These are phyloP conservation scores for Neospora caninum DNA, from an alignment of 169 alveolate genomes.

Conservation along the genomic window DNA sequence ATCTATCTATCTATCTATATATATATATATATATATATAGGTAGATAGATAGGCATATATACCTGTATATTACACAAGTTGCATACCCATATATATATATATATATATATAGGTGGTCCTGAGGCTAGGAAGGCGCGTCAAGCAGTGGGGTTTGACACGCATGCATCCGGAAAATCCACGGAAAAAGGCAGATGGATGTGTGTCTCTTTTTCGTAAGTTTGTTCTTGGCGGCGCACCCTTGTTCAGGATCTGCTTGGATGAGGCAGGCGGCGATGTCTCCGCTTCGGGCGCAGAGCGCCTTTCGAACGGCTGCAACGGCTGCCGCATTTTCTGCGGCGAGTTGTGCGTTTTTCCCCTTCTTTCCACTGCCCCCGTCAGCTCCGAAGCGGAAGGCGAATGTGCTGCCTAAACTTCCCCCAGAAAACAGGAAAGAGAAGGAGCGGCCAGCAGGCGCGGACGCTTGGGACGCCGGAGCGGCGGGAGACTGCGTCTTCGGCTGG, in stretches of 20 bases:
- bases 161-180: too few species aligned
- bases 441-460: background rate
- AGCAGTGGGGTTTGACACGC: too few species aligned
- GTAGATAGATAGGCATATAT: too few species aligned
- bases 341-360: background rate
- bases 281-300: conserved; percentile 56
- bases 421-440: background rate
- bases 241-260: conserved; percentile 49
- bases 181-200: too few species aligned
- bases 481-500: too few species aligned
- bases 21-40: too few species aligned
- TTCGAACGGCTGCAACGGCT: conserved; percentile 24
- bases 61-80: too few species aligned
- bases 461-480: background rate
- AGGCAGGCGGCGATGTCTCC: conserved; percentile 58
- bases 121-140: too few species aligned
- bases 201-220: too few species aligned
- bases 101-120: too few species aligned
- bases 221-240: conserved; percentile 28
- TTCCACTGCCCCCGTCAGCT: background rate
- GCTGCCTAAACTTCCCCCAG: conserved; percentile 17
- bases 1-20: too few species aligned
- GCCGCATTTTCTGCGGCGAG: background rate
- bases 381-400: background rate
- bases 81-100: too few species aligned